A percentile compares a stretch with the other conserved stretches of the same genome.
Conservation (phyloP, 306 rosid species). For the Parietaria judaica region DNA sequence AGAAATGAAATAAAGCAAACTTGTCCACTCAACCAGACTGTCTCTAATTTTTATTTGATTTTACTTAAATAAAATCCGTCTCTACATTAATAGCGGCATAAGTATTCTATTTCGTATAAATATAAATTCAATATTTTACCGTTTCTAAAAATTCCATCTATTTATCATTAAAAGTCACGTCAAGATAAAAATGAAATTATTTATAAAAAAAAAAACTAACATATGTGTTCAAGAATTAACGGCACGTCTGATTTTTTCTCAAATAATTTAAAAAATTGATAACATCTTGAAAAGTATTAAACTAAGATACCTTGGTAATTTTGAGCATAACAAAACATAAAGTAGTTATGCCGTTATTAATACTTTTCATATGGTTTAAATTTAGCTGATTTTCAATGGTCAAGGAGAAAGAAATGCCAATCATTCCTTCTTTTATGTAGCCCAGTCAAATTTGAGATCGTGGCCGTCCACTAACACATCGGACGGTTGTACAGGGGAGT, state of each 20-base stretch:
- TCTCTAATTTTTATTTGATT: background rate
- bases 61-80: background rate
- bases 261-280: background rate
- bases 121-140: no score
- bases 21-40: background rate
- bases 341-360: background rate
- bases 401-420: slow-evolving; percentile 32
- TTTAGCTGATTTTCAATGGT: slow-evolving; percentile 19
- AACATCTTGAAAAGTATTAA: no score
- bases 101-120: no score
- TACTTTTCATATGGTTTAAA: background rate
- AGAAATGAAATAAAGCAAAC: background rate
- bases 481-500: slow-evolving; percentile 5
- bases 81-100: background rate
- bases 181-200: no score
- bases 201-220: no score
- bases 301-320: no score
- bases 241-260: slow-evolving; percentile 28
- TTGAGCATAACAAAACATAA: no score
- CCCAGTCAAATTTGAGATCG: slow-evolving; percentile 24
- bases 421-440: slow-evolving; percentile 32
- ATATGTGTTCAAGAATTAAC: background rate
- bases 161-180: no score
- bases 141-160: no score
- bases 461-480: slow-evolving; percentile 18